phyloP scores from a whole-genome alignment of 345 rosid genomes.

The Rhodamnia rubescens region DNA sequence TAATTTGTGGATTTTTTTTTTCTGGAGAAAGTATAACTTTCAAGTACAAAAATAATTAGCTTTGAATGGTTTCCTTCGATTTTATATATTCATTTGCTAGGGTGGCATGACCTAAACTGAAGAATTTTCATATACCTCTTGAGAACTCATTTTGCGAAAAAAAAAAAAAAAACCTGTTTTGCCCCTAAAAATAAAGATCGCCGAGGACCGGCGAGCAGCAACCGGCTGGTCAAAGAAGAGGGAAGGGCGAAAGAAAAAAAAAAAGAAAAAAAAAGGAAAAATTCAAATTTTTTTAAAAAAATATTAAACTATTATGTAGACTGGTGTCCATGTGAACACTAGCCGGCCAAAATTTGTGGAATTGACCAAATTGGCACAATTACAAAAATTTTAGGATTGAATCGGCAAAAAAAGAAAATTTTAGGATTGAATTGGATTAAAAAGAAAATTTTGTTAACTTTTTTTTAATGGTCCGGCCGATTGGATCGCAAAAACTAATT shows the following conservation, averaged over 20 bases:
- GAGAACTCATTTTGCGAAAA: not conserved
- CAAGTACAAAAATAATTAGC: not conserved
- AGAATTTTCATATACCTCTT: not conserved
- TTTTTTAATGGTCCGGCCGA: not conserved
- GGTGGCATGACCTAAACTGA: not conserved
- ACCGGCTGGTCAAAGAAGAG: too few relatives aligned
- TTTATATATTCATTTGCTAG: not conserved
- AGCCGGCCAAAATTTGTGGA: fast-evolving
- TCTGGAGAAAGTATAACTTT: not conserved
- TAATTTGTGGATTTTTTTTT: not conserved
- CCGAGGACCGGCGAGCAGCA: fast-evolving
- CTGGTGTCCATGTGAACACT: too few relatives aligned
- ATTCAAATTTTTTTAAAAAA: too few relatives aligned
- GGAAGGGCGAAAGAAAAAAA: too few relatives aligned
- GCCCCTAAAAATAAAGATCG: not conserved
- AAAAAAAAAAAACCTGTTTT: not conserved
- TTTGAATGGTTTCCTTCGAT: not conserved
- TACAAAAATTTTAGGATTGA: too few relatives aligned
- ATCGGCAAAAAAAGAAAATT: too few relatives aligned
- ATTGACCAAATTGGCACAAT: too few relatives aligned
- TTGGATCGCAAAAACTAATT: not conserved
- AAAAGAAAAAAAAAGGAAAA: too few relatives aligned
- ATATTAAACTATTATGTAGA: too few relatives aligned
- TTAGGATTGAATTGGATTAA: too few relatives aligned
- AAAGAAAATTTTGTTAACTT: too few relatives aligned